These are phyloP conservation scores for Triticum aestivum DNA, from an alignment of 176 grass and related monocot genomes.

Conservation along the genomic window IWGSC_CS_RefSeq_v2.1 NC_057813.1:459031317-459031816, in stretches of 20 bases:
- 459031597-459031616: background rate
- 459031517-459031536: background rate
- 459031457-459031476: background rate
- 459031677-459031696: conserved; percentile 71
- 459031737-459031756: conserved; percentile 68
- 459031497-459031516: background rate
- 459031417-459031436: background rate
- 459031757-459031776: conserved; percentile 92
- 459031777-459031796: conserved; percentile 11
- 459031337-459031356: background rate
- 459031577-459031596: background rate
- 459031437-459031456: background rate
- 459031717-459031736: conserved; percentile 78
- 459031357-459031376: conserved; percentile 9
- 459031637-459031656: background rate
- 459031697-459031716: conserved; percentile 56
- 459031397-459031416: background rate
- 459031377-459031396: background rate
- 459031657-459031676: background rate
- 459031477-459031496: background rate
- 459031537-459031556: background rate
- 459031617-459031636: background rate
- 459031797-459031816: background rate
- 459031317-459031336: background rate
- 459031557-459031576: background rate